These are phyloP conservation scores for Fennellomyces sp. DNA, from an alignment of 371 early-diverging fungal genomes.

Conservation along the genomic window DNA sequence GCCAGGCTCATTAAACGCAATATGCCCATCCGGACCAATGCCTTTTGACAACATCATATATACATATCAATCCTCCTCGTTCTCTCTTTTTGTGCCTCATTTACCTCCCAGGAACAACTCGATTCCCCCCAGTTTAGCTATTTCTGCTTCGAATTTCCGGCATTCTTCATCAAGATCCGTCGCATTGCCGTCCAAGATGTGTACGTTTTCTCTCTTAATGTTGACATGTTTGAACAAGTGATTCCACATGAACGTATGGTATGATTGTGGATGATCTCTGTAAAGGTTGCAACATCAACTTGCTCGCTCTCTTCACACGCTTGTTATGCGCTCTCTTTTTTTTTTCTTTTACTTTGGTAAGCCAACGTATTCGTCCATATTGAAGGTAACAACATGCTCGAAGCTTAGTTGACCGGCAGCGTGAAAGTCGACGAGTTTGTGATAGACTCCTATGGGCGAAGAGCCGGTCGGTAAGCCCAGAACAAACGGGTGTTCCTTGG, in stretches of 20 bases:
- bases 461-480: constrained; percentile 88
- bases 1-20: constrained; percentile 92
- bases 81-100: background rate
- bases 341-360: constrained; percentile 27
- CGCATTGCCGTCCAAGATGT: constrained; percentile 86
- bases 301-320: too few relatives aligned
- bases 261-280: constrained; percentile 78
- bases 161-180: constrained; percentile 82
- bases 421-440: constrained; percentile 64
- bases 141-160: constrained; percentile 77
- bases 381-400: constrained; percentile 68
- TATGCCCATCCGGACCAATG: constrained; percentile 91
- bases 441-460: constrained; percentile 80
- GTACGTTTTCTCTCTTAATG: constrained; percentile 78
- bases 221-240: constrained; percentile 85
- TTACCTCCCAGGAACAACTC: constrained; percentile 79
- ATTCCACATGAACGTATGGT: constrained; percentile 89
- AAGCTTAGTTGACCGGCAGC: constrained; percentile 64
- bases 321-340: too few relatives aligned
- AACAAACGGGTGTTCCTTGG: constrained; percentile 78
- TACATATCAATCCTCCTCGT: background rate
- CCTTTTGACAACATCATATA: background rate
- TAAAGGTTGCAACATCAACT: background rate
- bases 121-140: constrained; percentile 78
- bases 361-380: constrained; percentile 78